Conservation (phyloP, 257 asterid genomes). For the Catharanthus roseus region DNA sequence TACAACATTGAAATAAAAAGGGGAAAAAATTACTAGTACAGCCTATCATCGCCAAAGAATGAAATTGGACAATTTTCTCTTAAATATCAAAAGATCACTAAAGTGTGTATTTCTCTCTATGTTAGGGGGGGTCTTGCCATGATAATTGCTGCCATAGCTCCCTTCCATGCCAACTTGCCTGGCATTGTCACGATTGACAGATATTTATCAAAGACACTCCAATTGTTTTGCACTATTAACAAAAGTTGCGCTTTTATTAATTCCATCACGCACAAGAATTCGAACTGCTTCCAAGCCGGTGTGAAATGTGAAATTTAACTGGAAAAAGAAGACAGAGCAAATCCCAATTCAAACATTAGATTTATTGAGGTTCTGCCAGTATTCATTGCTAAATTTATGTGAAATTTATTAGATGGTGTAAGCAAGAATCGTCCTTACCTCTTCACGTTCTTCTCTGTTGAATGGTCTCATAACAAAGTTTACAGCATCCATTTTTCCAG, state of each 20-base stretch:
- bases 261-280: slow-evolving; percentile 58
- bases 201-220: slow-evolving; percentile 26
- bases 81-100: neutral
- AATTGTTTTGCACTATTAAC: slow-evolving; percentile 56
- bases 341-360: slow-evolving; percentile 6
- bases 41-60: neutral
- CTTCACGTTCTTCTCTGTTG: slow-evolving; percentile 66
- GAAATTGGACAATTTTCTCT: neutral
- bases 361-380: neutral
- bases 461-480: slow-evolving; percentile 80
- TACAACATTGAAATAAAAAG: neutral
- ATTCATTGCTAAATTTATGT: neutral
- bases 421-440: slow-evolving; percentile 37
- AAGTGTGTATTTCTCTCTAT: neutral
- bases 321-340: slow-evolving; percentile 14
- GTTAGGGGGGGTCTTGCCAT: neutral
- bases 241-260: slow-evolving; percentile 74
- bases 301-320: slow-evolving; percentile 77
- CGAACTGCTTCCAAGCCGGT: slow-evolving; percentile 78
- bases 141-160: neutral
- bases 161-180: neutral
- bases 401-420: neutral
- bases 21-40: neutral
- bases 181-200: neutral
- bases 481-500: slow-evolving; percentile 78